Percentiles rank a stretch among this genome's conserved stretches.
These are phyloP conservation scores for Sclerotinia borealis DNA, from an alignment of 2,329 filamentous ascomycete genomes.

Conservation along the genomic window DNA sequence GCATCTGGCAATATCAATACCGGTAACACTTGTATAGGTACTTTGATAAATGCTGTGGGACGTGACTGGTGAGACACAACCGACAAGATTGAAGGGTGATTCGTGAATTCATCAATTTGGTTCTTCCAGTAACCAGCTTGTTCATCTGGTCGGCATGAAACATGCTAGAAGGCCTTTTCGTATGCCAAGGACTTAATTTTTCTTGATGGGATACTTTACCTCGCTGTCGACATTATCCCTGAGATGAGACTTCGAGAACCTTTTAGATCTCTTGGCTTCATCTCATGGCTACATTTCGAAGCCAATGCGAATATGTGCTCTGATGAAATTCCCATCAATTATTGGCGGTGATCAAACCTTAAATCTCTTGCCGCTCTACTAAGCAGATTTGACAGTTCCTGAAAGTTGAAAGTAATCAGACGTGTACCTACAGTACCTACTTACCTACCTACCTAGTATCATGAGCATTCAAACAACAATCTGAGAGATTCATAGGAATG, in stretches of 20 bases:
- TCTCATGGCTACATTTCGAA: background rate
- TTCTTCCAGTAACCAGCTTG: background rate
- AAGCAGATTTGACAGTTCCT: no score
- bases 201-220: background rate
- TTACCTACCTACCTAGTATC: no score
- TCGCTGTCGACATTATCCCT: background rate
- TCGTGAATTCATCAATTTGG: background rate
- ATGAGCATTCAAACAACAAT: no score
- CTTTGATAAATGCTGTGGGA: no score
- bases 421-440: no score
- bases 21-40: no score
- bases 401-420: no score
- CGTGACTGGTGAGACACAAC: background rate
- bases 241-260: background rate
- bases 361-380: background rate
- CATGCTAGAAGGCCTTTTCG: background rate
- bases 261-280: background rate
- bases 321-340: background rate
- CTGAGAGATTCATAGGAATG: no score
- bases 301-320: background rate
- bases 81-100: background rate
- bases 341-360: background rate
- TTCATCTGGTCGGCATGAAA: background rate
- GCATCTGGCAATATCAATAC: background rate
- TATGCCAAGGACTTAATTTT: background rate